A percentile compares a stretch with the other conserved stretches of the same genome.
Evolutionary conservation across 306 rosid species (phyloP).

Genomic region (Astragalus glycyphyllos): DNA sequence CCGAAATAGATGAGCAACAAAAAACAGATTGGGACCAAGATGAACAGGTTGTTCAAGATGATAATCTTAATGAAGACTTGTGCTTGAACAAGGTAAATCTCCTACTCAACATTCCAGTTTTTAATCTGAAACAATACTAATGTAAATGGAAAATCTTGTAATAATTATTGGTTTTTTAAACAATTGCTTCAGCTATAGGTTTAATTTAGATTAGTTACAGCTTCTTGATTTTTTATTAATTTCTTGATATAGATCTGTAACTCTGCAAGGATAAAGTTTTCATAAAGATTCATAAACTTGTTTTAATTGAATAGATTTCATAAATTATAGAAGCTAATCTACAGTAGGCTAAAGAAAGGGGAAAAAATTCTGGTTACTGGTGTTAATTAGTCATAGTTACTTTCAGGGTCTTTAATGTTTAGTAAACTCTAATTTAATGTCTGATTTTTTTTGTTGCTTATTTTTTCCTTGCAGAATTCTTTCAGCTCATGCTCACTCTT

Average conservation of each 20-base stretch:
- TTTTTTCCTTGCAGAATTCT: conserved; percentile 47
- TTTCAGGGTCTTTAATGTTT: neutral
- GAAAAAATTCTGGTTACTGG: neutral
- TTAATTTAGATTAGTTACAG: neutral
- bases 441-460: neutral
- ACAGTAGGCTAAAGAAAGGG: neutral
- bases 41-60: conserved; percentile 39
- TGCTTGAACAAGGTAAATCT: conserved; percentile 49
- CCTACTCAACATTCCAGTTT: conserved; percentile 22
- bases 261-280: neutral
- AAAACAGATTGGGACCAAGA: conserved; percentile 22
- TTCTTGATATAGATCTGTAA: neutral
- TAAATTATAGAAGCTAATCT: neutral
- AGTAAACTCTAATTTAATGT: neutral
- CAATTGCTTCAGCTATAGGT: neutral
- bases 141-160: neutral
- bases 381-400: neutral
- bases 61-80: conserved; percentile 26
- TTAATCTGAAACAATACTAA: neutral
- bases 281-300: neutral
- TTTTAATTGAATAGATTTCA: neutral
- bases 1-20: conserved; percentile 20
- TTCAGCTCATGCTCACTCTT: conserved; percentile 49
- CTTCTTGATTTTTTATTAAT: neutral
- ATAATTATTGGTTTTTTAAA: neutral